These are phyloP conservation scores for Aspergillus sojae DNA, from an alignment of 2,329 filamentous ascomycete species.

Conservation along the genomic window DNA sequence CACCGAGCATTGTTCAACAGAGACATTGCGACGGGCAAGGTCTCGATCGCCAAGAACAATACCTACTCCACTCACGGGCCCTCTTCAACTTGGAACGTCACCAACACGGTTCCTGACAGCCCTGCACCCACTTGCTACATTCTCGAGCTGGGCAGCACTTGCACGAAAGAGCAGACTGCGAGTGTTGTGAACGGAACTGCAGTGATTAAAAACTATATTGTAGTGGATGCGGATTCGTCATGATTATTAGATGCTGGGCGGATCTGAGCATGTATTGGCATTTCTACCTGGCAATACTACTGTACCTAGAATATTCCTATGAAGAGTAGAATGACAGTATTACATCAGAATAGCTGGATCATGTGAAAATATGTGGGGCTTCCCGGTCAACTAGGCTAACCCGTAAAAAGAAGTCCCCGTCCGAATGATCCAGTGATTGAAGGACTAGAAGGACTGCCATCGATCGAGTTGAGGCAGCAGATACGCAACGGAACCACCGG, in stretches of 20 bases:
- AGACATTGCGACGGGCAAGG: slow-evolving; percentile 59
- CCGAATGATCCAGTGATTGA: background rate
- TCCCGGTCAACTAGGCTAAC: background rate
- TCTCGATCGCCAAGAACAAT: slow-evolving; percentile 37
- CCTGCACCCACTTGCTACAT: slow-evolving; percentile 51
- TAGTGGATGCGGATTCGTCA: slow-evolving; percentile 35
- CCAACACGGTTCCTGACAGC: slow-evolving; percentile 45
- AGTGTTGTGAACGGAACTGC: slow-evolving; percentile 50
- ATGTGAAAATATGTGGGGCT: background rate
- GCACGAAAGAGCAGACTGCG: slow-evolving; percentile 48
- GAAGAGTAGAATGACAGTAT: background rate
- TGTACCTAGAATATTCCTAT: background rate
- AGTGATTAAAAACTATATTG: slow-evolving; percentile 50
- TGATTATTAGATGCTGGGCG: background rate
- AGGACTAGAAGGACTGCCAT: background rate
- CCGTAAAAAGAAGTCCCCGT: background rate
- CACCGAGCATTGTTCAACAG: slow-evolving; percentile 53
- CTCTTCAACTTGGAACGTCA: slow-evolving; percentile 47
- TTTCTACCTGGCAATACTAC: too few relatives aligned
- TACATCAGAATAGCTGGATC: background rate
- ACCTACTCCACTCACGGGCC: slow-evolving; percentile 46
- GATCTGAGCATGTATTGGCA: background rate
- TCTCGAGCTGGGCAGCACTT: slow-evolving; percentile 40
- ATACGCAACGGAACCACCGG: background rate
- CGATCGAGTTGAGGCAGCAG: background rate